These are phyloP conservation scores for Ensete glaucum DNA, from an alignment of 176 grass and related monocot species.

Conservation along the genomic window DNA sequence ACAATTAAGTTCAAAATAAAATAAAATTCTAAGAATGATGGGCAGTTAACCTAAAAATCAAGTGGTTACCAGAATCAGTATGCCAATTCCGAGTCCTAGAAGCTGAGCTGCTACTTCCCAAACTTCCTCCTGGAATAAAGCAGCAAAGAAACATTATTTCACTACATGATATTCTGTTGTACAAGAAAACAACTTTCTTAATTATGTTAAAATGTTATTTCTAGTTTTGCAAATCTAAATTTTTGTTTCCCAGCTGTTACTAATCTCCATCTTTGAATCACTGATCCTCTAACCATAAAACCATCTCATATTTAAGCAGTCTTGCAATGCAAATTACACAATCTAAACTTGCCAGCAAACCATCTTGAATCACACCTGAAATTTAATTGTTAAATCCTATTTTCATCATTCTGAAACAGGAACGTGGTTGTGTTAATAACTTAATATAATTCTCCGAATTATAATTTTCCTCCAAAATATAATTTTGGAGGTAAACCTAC, in stretches of 20 bases:
- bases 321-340: too few relatives aligned
- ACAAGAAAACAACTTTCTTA: not conserved
- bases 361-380: too few relatives aligned
- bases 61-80: conserved; percentile 59
- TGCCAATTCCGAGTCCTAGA: conserved; percentile 50
- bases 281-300: too few relatives aligned
- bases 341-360: too few relatives aligned
- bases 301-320: too few relatives aligned
- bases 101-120: conserved; percentile 96
- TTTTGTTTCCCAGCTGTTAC: not conserved
- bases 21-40: too few relatives aligned
- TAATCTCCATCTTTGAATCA: not conserved
- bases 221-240: not conserved
- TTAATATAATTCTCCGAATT: not conserved
- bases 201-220: too few relatives aligned
- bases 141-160: not conserved
- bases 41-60: not conserved
- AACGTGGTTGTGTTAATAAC: too few relatives aligned
- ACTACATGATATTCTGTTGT: not conserved
- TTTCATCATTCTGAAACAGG: too few relatives aligned
- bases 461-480: not conserved
- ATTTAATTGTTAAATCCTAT: too few relatives aligned
- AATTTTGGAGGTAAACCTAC: not conserved
- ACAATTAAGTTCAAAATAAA: not conserved
- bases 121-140: conserved; percentile 83